Evolutionary conservation across 1,284 basidiomycete genomes (phyloP).

Genomic region (Tausonia pullulans): DNA sequence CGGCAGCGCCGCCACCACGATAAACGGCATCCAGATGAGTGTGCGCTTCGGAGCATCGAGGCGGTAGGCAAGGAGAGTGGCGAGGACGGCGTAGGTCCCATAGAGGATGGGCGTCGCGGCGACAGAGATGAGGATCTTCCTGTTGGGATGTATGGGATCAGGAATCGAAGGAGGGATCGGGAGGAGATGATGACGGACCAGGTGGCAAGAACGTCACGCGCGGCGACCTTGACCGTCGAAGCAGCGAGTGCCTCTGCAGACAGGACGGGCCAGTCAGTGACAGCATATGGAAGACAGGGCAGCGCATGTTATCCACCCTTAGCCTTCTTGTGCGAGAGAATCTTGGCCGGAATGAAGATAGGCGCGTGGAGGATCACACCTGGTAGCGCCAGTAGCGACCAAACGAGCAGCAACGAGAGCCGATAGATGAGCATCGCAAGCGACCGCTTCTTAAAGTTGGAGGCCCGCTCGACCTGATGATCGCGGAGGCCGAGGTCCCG

Average conservation of each 20-base stretch:
- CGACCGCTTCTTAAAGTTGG: slow-evolving; percentile 77
- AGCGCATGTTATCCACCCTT: slow-evolving; percentile 48
- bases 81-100: slow-evolving; percentile 66
- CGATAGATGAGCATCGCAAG: slow-evolving; percentile 78
- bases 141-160: slow-evolving; percentile 28
- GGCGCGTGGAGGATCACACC: slow-evolving; percentile 79
- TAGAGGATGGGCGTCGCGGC: slow-evolving; percentile 85
- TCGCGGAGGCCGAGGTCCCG: slow-evolving; percentile 92
- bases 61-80: slow-evolving; percentile 62
- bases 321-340: slow-evolving; percentile 80
- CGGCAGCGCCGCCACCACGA: slow-evolving; percentile 68
- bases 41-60: slow-evolving; percentile 45
- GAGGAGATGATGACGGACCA: no score
- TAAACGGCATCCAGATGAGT: slow-evolving; percentile 66
- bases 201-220: slow-evolving; percentile 65
- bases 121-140: slow-evolving; percentile 94
- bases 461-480: slow-evolving; percentile 81
- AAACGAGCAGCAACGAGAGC: slow-evolving; percentile 63
- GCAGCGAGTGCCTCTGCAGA: slow-evolving; percentile 82
- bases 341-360: slow-evolving; percentile 84
- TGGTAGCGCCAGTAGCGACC: slow-evolving; percentile 80
- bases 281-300: slow-evolving; percentile 3
- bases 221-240: slow-evolving; percentile 90
- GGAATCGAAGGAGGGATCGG: no score
- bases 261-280: neutral